Evolutionary conservation across 495 filamentous ascomycete genomes (phyloP), one percentile per base, ranked within the genome.

Genomic region (Filosporella fistucella): DNA sequence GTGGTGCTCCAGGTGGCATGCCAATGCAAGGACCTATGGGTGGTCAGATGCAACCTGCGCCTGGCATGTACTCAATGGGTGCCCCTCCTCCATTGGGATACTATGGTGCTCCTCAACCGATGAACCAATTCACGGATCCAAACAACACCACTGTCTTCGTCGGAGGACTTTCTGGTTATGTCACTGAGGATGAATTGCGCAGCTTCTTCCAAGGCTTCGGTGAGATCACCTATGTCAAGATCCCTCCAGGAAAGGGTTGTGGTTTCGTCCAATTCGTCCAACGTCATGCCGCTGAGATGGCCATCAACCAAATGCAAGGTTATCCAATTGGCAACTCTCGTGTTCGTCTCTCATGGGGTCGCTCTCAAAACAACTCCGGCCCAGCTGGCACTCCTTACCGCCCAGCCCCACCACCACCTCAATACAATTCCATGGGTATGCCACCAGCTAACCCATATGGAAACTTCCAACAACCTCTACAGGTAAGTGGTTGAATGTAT

Each of bases 91-190:
- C 84, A 14, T 83, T 90, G 71, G 82, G 80, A 41, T 90, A 84
- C 72, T 91, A 89, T 64, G 86, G 85, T 47, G 78, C 83, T 50
- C 83, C 84, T 45, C 90, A 95, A 70, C 90, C 90, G 13, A 99
- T 99, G 93, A 99, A 99, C 68, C 93, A 99, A 69, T 99, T 99
- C 72, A 99, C 93, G 25, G 93, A 99, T 59, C 93, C 93, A n/a
- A 99, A 99, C 78, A 99, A 99, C 74, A 99, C 93, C 37, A 99
- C 93, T 20, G 93, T 99, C 51, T 99, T 99, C 60, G 93, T 99
- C 50, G 93, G 93, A 57, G 93, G 93, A 36, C 81, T 99, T 2
- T 96, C 91, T 26, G 93, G 93, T 42, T 99, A 99, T 63, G 93
- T 99, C 40, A 99, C 93, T 47, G 93, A 99, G 73, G 93, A 99